Conservation (phyloP, 768 basidiomycete genomes). For the Pisolithus orientalis region DNA sequence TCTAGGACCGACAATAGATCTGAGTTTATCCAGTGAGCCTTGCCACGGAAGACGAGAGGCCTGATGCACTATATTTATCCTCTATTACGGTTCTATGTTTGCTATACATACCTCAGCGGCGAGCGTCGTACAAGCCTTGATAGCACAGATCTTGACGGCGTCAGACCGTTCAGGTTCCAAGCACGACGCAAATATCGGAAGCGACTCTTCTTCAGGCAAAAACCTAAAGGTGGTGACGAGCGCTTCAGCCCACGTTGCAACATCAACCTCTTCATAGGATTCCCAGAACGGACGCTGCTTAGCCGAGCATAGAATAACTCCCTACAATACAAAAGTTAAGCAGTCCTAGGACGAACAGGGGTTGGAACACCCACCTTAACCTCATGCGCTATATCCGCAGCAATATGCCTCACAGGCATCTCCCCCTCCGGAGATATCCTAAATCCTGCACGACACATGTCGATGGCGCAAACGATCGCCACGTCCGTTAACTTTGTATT, state of each 20-base stretch:
- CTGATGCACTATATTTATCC: conserved; percentile 28
- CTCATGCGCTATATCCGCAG: conserved; percentile 71
- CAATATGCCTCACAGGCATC: conserved; percentile 55
- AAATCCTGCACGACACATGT: conserved; percentile 68
- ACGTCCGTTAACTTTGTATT: conserved; percentile 58
- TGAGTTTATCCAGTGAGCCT: conserved; percentile 43
- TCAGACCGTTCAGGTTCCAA: conserved; percentile 75
- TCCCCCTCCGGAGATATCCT: conserved; percentile 50
- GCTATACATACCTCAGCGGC: conserved; percentile 49
- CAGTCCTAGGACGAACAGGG: conserved; percentile 15
- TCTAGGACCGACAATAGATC: conserved; percentile 39
- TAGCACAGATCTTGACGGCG: conserved; percentile 70
- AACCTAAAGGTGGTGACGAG: conserved; percentile 70
- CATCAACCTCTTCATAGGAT: conserved; percentile 60
- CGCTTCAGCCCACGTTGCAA: conserved; percentile 70
- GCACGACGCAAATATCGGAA: conserved; percentile 56
- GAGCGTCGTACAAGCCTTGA: conserved; percentile 67
- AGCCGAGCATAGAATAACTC: conserved; percentile 19
- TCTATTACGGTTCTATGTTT: not conserved
- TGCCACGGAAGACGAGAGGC: conserved; percentile 52
- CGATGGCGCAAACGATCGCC: conserved; percentile 66
- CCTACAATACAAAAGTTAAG: conserved; percentile 9
- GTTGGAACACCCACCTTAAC: conserved; percentile 49
- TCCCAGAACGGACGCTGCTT: conserved; percentile 69
- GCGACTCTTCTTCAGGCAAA: conserved; percentile 53